Percentiles rank a stretch among this genome's conserved stretches.
phyloP scores from a whole-genome alignment of 257 asterid species.

The Catharanthus roseus region DNA sequence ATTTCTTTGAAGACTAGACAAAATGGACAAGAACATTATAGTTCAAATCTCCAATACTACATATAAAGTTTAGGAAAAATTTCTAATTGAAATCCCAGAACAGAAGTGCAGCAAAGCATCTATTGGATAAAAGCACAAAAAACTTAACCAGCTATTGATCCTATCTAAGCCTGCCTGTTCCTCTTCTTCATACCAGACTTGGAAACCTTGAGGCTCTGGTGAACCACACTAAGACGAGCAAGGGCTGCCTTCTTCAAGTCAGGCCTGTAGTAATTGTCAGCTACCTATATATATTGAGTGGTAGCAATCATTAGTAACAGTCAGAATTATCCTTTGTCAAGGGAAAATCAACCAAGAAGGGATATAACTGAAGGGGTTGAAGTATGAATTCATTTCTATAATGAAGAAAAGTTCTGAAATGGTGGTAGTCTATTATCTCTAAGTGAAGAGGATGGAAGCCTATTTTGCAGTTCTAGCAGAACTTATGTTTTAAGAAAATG shows the following conservation, averaged over 20 bases:
- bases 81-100: not conserved
- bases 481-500: not conserved
- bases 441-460: not conserved
- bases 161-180: conserved; percentile 57
- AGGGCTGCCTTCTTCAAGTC: conserved; percentile 93
- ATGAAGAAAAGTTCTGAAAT: not conserved
- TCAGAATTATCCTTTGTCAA: not conserved
- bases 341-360: not conserved
- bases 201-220: conserved; percentile 87
- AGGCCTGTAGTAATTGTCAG: conserved; percentile 77
- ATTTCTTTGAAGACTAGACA: too few species aligned
- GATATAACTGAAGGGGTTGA: not conserved
- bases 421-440: not conserved
- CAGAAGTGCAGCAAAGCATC: not conserved
- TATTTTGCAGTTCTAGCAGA: not conserved
- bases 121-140: not conserved
- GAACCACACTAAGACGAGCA: conserved; percentile 72
- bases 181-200: conserved; percentile 90
- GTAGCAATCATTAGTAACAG: not conserved
- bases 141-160: conserved; percentile 8
- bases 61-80: not conserved
- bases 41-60: not conserved
- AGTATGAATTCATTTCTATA: not conserved
- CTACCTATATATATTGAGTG: conserved; percentile 42
- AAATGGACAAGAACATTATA: not conserved